phyloP scores from a whole-genome alignment of 164 flowering plant genomes.

The Liquidambar formosana region DNA sequence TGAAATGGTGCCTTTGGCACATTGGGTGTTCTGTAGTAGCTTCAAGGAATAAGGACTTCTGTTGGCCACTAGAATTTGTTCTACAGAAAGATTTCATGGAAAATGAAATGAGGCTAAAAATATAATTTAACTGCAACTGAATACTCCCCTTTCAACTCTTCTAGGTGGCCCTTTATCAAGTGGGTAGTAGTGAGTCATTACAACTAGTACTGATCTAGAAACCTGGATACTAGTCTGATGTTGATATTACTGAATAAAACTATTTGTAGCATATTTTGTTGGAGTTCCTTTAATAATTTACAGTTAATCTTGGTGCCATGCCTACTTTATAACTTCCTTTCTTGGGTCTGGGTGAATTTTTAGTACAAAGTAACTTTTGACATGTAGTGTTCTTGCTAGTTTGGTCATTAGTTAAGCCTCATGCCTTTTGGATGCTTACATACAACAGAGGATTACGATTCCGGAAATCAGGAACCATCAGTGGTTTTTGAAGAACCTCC shows the following conservation, averaged over 20 bases:
- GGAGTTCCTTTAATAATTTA: no score
- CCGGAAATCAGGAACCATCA: conserved; percentile 54
- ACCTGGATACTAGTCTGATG: background rate
- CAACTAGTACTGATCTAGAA: background rate
- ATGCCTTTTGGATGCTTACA: background rate
- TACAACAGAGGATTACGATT: conserved; percentile 60
- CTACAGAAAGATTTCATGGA: background rate
- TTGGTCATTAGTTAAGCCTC: background rate
- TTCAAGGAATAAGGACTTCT: background rate
- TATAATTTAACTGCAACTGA: background rate
- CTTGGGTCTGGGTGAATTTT: background rate
- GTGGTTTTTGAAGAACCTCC: conserved; percentile 73
- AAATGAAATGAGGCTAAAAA: background rate
- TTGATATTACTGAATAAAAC: no score
- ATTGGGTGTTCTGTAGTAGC: background rate
- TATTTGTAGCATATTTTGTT: background rate
- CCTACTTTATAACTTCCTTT: no score
- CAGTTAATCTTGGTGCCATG: no score
- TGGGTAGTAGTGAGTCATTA: background rate
- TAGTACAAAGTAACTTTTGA: background rate
- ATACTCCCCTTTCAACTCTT: background rate
- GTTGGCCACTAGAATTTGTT: conserved; percentile 2
- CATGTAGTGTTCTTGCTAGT: background rate
- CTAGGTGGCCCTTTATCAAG: background rate
- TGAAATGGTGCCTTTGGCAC: background rate